Evolutionary conservation across 1,139 yeast species (phyloP), one percentile per base, ranked within the genome.

Genomic region (Suhomyces ambrosiae): DNA sequence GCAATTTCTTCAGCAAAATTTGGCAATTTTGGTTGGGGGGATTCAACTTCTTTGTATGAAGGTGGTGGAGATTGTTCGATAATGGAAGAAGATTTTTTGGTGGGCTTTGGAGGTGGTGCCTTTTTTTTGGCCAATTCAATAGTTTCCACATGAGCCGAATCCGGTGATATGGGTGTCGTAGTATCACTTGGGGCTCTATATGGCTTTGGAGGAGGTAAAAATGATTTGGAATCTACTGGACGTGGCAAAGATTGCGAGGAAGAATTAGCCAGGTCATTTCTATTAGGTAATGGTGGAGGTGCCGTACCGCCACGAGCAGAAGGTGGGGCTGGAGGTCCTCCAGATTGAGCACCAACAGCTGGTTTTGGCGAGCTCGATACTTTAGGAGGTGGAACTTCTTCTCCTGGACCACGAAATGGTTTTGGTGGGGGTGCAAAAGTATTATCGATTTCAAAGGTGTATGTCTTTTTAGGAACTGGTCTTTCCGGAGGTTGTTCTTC

Each of bases 41-140:
- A 11, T 2, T 27, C 41, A 12, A 19, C 41, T 16, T 47, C 53
- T 15, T 54, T 31, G 32, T 63, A 60, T 5, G 63, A 55, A n/a
- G 67, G 65, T 10, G 65, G 64, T 2, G 44, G 53, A 38, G 47
- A 49, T 10, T 17, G 19, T 18, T 35, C 34, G 3, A 11, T 8
- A 6, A 32, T 12, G 2, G 33, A 16, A 13, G 23, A 10, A 2
- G 59, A 54, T 38, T 64, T 65, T 46, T 63, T 71, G 3, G 51
- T 42, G 1, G 75, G 74, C 31, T 68, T 69, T 15, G 72, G 73
- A 3, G 73, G 73, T 8, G 73, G 68, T 2, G 53, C 50, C 40
- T 63, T 65, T 42, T 55, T 58, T 7, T 34, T 42, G 2, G 38
- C 13, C n/a, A 24, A n/a, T 5, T 12, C 27, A 24, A 9, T 11